Evolutionary conservation across 768 basidiomycete genomes (phyloP), one percentile per base, ranked within the genome.

Genomic region (Russula virescens): DNA sequence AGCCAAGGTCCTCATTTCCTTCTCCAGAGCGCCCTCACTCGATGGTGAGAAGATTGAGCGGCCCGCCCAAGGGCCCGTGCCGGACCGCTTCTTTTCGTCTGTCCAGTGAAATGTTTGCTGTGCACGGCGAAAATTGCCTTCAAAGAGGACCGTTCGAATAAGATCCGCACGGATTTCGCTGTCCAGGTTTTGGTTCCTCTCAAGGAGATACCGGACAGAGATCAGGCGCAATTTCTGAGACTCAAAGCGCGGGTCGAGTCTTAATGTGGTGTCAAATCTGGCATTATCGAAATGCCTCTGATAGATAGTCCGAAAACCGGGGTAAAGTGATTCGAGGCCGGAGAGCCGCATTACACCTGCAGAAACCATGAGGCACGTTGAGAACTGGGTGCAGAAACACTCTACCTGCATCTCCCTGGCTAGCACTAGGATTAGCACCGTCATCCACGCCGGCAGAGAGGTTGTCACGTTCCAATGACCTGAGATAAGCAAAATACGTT

Each of bases 81-180:
- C 19, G 45, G 43, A 25, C 34, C 18, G 34, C 34, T 62, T 47
- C 43, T 46, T 46, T 3, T 35, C 34, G 25, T 43, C 47, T 1
- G 10, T 9, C 25, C 7, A 28, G 47, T 53, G 38, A 31, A 61
- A 26, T 40, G 34, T n/a, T 23, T 40, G 23, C 21, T 58, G 42
- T 10, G 56, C 61, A 26, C 42, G 56, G n/a, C 57, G 9, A 21
- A 62, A 57, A 45, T 62, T 45, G 31, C 61, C 61, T n/a, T 62
- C 35, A 6, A 53, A 19, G 5, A 62, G 49, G 21, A 62, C 19
- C 5, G 40, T 34, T 21, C 19, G 40, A 10, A 46, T 57, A 11
- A 62, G 61, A 4, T 62, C 55, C 5, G 38, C 19, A 49, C 56
- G 61, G 0, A 11, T 16, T 38, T 58, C 49, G 1, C 42, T 1